These are phyloP conservation scores for Thielaviopsis populi DNA, from an alignment of 2,329 filamentous ascomycete species.

Conservation along the genomic window DNA sequence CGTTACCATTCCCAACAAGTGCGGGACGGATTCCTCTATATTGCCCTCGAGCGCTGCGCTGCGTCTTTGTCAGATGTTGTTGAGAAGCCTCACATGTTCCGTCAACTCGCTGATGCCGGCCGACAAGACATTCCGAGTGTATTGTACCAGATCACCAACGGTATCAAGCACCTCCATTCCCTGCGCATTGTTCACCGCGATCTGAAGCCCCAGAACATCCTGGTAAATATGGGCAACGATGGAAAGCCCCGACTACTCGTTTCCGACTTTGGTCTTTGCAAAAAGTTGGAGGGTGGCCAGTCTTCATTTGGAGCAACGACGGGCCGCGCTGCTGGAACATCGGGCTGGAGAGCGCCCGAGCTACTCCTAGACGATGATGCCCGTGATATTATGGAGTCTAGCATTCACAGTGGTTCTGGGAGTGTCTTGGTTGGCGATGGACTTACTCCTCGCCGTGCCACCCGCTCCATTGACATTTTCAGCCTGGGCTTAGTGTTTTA, in stretches of 20 bases:
- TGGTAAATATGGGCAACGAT: constrained; percentile 60
- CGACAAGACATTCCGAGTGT: constrained; percentile 64
- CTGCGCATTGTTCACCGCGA: constrained; percentile 93
- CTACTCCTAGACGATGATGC: constrained; percentile 68
- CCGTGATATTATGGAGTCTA: constrained; percentile 22
- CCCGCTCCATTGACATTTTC: constrained; percentile 93
- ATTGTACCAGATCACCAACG: constrained; percentile 77
- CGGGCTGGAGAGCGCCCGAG: constrained; percentile 92
- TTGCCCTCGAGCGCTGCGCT: constrained; percentile 84
- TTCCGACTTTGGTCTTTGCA: constrained; percentile 94
- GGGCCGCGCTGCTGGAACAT: constrained; percentile 81
- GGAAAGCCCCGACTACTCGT: constrained; percentile 73
- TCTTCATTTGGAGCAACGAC: constrained; percentile 92
- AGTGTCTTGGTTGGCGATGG: constrained; percentile 38
- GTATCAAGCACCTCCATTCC: constrained; percentile 75
- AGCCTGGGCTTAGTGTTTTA: constrained; percentile 96
- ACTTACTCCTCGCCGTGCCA: constrained; percentile 51
- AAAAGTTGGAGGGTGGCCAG: constrained; percentile 87
- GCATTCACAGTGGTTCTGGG: constrained; percentile 37
- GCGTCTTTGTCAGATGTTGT: constrained; percentile 87
- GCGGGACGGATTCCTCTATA: constrained; percentile 83
- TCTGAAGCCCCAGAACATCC: constrained; percentile 92
- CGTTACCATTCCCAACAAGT: constrained; percentile 89
- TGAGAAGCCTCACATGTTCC: constrained; percentile 54
- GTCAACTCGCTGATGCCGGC: constrained; percentile 54